These are phyloP conservation scores for Fusarium stilboides DNA, from an alignment of 2,329 filamentous ascomycete genomes.

Conservation along the genomic window DNA sequence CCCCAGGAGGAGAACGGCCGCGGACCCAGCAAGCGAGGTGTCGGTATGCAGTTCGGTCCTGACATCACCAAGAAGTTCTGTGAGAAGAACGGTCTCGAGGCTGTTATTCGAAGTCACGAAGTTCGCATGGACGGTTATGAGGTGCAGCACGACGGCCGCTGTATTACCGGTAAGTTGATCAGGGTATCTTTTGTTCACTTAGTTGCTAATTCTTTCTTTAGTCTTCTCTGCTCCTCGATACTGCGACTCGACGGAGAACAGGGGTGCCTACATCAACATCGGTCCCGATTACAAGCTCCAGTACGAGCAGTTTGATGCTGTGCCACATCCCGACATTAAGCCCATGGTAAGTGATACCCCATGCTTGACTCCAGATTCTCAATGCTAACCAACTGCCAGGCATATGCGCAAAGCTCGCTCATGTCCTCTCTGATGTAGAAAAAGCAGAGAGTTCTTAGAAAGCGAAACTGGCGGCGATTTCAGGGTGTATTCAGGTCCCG, in stretches of 20 bases:
- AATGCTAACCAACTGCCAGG: conserved; percentile 62
- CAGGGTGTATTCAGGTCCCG: conserved; percentile 39
- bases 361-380: not conserved
- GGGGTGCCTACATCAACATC: conserved; percentile 98
- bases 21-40: conserved; percentile 95
- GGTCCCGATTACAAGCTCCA: conserved; percentile 91
- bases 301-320: conserved; percentile 95
- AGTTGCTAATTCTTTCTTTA: conserved; percentile 50
- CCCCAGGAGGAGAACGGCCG: conserved; percentile 89
- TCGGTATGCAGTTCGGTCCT: conserved; percentile 96
- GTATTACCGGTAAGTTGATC: conserved; percentile 82
- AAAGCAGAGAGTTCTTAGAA: conserved; percentile 24
- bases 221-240: conserved; percentile 99
- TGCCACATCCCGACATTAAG: conserved; percentile 94
- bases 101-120: conserved; percentile 97
- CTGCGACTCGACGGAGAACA: conserved; percentile 98
- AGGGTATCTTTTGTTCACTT: not conserved
- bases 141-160: conserved; percentile 94
- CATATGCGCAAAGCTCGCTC: conserved; percentile 87
- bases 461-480: conserved; percentile 37
- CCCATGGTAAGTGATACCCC: conserved; percentile 78
- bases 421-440: conserved; percentile 81
- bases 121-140: conserved; percentile 99
- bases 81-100: conserved; percentile 93
- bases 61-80: conserved; percentile 98